Percentiles rank a stretch among this genome's conserved stretches.
These are phyloP conservation scores for Eimeria sp. DNA, from an alignment of 169 alveolate genomes.

Conservation along the genomic window DNA sequence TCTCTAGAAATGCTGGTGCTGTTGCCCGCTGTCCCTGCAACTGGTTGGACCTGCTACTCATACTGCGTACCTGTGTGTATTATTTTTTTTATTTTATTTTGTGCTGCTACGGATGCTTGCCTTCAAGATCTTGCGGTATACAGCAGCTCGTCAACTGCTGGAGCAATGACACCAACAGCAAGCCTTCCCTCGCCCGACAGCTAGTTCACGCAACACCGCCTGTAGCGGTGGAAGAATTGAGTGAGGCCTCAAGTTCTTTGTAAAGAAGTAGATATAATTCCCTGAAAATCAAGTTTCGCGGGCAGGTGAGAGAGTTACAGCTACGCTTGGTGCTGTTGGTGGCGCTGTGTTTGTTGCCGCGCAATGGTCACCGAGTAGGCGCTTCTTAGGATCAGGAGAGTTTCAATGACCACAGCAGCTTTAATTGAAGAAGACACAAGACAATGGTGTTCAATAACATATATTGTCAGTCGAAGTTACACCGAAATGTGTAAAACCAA, in stretches of 20 bases:
- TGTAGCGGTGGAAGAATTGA: neutral
- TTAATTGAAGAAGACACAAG: neutral
- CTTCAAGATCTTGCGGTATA: neutral
- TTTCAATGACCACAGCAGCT: neutral
- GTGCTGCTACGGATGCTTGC: neutral
- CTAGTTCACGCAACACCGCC: neutral
- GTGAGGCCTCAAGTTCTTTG: neutral
- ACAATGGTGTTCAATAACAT: neutral
- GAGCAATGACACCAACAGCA: neutral
- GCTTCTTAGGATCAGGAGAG: neutral
- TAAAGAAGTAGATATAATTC: neutral
- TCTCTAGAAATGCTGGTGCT: neutral
- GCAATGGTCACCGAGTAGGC: neutral
- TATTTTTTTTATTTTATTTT: no score
- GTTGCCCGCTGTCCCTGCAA: neutral
- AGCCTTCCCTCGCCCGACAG: neutral
- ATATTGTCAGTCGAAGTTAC: neutral
- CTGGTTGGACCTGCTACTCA: neutral
- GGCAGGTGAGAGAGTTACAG: neutral
- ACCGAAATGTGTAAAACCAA: neutral
- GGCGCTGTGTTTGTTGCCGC: neutral
- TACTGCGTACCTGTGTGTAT: neutral
- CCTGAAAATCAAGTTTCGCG: neutral
- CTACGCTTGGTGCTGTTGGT: neutral
- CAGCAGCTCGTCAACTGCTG: neutral